Evolutionary conservation across 179 eudicot genomes (phyloP).

Genomic region (Silene noctiflora): DNA sequence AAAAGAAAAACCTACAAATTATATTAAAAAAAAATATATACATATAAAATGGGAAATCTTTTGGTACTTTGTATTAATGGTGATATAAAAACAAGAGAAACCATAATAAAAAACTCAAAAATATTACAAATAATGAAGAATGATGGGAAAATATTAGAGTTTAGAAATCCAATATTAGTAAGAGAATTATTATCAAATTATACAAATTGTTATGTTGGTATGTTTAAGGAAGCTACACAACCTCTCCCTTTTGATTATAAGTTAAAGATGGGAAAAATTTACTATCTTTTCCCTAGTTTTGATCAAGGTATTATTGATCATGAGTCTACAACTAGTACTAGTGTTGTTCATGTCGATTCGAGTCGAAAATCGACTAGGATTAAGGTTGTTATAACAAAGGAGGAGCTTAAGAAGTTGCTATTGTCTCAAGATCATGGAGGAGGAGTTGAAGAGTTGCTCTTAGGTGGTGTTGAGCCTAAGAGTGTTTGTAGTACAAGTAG

Average conservation of each 20-base stretch:
- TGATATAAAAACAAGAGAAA: slow-evolving; percentile 14
- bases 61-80: slow-evolving; percentile 25
- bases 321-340: not conserved
- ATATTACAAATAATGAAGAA: slow-evolving; percentile 37
- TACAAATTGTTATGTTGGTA: slow-evolving; percentile 33
- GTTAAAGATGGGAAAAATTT: slow-evolving; percentile 35
- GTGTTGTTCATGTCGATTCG: not conserved
- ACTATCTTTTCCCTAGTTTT: slow-evolving; percentile 37
- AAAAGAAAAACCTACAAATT: not conserved
- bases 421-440: slow-evolving; percentile 26
- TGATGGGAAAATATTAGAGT: slow-evolving; percentile 48
- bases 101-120: slow-evolving; percentile 9
- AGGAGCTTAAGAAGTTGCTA: slow-evolving; percentile 43
- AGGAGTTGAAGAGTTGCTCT: slow-evolving; percentile 29
- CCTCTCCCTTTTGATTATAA: slow-evolving; percentile 39
- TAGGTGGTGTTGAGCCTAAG: not conserved
- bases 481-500: slow-evolving; percentile 4
- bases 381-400: slow-evolving; percentile 52
- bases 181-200: slow-evolving; percentile 31
- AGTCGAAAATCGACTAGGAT: slow-evolving; percentile 32
- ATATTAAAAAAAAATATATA: not conserved
- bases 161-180: slow-evolving; percentile 33
- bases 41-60: slow-evolving; percentile 38
- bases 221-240: slow-evolving; percentile 37
- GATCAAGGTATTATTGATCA: not conserved